A percentile compares a stretch with the other conserved stretches of the same genome.
Evolutionary conservation across 148 eudicot species (phyloP).

Genomic region (Hydrangea macrophylla): DNA sequence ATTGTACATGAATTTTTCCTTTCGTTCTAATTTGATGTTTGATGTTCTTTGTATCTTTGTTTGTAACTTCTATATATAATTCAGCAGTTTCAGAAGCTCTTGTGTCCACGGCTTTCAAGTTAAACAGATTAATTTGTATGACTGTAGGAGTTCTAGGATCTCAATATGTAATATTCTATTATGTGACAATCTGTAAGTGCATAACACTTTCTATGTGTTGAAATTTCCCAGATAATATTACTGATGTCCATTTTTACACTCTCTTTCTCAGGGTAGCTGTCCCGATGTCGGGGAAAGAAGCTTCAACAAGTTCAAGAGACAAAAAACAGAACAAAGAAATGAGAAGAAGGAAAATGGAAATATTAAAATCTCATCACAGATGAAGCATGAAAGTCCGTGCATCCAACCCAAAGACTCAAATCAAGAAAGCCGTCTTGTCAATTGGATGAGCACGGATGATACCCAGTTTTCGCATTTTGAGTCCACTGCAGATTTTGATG

Average conservation of each 20-base stretch:
- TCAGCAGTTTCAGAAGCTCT: background rate
- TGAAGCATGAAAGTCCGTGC: background rate
- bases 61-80: background rate
- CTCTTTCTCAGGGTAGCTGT: constrained; percentile 16
- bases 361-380: background rate
- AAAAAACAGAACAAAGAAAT: constrained; percentile 7
- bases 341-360: constrained; percentile 3
- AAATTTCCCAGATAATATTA: background rate
- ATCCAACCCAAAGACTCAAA: background rate
- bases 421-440: constrained; percentile 16
- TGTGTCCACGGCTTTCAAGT: background rate
- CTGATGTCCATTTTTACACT: background rate
- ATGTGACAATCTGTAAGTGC: background rate
- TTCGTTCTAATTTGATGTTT: too few relatives aligned
- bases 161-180: background rate
- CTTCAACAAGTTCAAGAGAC: constrained; percentile 27
- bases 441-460: constrained; percentile 29
- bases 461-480: background rate
- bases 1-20: too few relatives aligned
- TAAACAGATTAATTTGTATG: background rate
- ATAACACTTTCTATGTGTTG: background rate
- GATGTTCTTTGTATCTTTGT: too few relatives aligned
- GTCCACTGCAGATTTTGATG: constrained; percentile 15
- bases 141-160: background rate
- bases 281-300: constrained; percentile 10